A percentile compares a stretch with the other conserved stretches of the same genome.
phyloP scores from a whole-genome alignment of 495 filamentous ascomycete species.

The Mytilinidion resinicola region DNA sequence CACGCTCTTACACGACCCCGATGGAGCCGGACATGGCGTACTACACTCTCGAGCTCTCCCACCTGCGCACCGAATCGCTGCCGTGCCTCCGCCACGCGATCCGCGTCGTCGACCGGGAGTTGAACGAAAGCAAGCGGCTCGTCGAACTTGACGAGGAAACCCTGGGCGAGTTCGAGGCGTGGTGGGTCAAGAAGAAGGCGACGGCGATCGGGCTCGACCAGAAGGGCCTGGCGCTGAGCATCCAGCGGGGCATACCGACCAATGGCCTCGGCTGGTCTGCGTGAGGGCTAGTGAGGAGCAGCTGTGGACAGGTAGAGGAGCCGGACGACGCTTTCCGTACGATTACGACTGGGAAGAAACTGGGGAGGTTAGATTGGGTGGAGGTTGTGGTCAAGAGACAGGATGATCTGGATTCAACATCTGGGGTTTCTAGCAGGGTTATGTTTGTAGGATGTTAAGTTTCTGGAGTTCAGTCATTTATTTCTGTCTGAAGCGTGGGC shows the following conservation, averaged over 20 bases:
- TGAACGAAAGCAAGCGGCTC: slow-evolving; percentile 13
- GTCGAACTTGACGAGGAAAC: background rate
- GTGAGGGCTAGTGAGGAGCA: slow-evolving; percentile 24
- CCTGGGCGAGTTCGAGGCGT: slow-evolving; percentile 13
- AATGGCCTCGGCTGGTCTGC: slow-evolving; percentile 22
- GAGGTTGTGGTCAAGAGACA: background rate
- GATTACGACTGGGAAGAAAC: background rate
- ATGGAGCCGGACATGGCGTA: slow-evolving; percentile 20
- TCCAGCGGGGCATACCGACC: slow-evolving; percentile 1
- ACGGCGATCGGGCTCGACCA: slow-evolving; percentile 5
- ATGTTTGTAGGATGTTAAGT: no score
- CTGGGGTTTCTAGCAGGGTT: no score
- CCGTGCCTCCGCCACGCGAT: slow-evolving; percentile 24
- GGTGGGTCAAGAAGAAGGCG: slow-evolving; percentile 21
- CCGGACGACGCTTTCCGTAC: background rate
- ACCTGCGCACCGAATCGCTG: slow-evolving; percentile 23
- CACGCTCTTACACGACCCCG: slow-evolving; percentile 20
- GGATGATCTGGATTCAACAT: background rate
- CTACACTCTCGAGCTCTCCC: slow-evolving; percentile 21
- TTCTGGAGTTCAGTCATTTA: no score
- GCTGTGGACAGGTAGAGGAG: background rate
- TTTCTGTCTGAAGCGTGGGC: no score
- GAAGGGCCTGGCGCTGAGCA: slow-evolving; percentile 8
- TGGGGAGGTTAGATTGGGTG: background rate
- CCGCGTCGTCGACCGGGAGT: slow-evolving; percentile 13